Conservation (phyloP, 1,284 basidiomycete species). For the Retiboletus flavoniger region DNA sequence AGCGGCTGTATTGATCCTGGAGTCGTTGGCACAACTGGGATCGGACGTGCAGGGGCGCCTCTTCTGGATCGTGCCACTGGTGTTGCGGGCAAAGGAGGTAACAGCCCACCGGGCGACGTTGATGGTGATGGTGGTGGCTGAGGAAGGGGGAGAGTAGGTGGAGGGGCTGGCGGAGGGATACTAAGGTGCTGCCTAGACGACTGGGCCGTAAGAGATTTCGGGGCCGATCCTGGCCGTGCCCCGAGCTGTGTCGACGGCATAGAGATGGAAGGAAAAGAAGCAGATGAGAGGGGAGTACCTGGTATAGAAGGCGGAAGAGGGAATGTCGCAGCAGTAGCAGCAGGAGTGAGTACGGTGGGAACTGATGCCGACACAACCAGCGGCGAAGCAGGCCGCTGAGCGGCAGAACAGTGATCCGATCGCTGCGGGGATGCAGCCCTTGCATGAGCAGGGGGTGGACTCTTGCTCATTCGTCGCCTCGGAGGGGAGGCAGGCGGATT, state of each 20-base stretch:
- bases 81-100: not conserved
- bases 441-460: conserved; percentile 25
- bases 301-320: conserved; percentile 23
- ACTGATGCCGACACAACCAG: conserved; percentile 6
- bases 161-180: conserved; percentile 33
- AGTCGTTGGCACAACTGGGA: conserved; percentile 17
- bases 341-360: conserved; percentile 4
- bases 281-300: conserved; percentile 22
- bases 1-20: conserved; percentile 17
- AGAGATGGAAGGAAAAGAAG: conserved; percentile 8
- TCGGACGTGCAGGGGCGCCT: conserved; percentile 14
- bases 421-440: conserved; percentile 12
- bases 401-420: conserved; percentile 6
- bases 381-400: conserved; percentile 13
- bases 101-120: not conserved
- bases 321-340: conserved; percentile 6
- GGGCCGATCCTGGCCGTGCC: not conserved
- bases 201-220: conserved; percentile 8
- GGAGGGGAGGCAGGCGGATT: conserved; percentile 24
- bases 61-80: conserved; percentile 9
- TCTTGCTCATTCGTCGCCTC: conserved; percentile 22
- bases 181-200: conserved; percentile 31
- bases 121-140: conserved; percentile 26
- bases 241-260: not conserved
- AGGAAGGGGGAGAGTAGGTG: conserved; percentile 31